These are phyloP conservation scores for Thalassiosira sp. DNA, from an alignment of 352 stramenopile genomes.

Conservation along the genomic window DNA sequence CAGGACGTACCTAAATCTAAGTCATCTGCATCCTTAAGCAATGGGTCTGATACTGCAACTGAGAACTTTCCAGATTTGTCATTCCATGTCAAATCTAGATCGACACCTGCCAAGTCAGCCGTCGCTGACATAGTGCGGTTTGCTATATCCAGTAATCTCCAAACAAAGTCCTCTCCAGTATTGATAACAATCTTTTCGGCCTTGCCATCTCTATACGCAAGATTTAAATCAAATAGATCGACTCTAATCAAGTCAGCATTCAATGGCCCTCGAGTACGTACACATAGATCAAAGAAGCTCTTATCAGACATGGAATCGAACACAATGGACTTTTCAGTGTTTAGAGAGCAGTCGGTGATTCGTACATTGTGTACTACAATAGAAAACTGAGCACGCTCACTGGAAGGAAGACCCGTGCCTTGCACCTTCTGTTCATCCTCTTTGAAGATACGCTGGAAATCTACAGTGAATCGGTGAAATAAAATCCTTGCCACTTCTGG, in stretches of 20 bases:
- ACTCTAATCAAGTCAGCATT: conserved; percentile 78
- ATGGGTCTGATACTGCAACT: conserved; percentile 59
- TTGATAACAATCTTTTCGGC: conserved; percentile 78
- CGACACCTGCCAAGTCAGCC: conserved; percentile 70
- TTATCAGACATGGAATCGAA: conserved; percentile 77
- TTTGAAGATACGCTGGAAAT: conserved; percentile 83
- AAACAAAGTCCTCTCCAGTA: conserved; percentile 82
- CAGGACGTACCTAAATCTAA: conserved; percentile 53
- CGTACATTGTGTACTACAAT: conserved; percentile 78
- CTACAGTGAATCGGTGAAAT: conserved; percentile 77
- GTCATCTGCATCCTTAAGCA: conserved; percentile 52
- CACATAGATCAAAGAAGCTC: conserved; percentile 81
- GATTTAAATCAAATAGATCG: conserved; percentile 81
- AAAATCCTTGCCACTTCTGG: conserved; percentile 69
- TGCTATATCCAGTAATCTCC: conserved; percentile 79
- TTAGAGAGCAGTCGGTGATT: conserved; percentile 76
- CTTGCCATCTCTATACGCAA: conserved; percentile 71
- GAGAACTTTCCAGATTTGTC: conserved; percentile 59
- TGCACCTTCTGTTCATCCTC: conserved; percentile 54
- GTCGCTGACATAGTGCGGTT: conserved; percentile 76
- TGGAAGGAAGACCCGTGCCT: conserved; percentile 43
- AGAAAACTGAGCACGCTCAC: conserved; percentile 76
- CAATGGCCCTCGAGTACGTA: conserved; percentile 70
- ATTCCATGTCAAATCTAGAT: conserved; percentile 75
- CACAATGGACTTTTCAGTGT: conserved; percentile 67